Evolutionary conservation across 163 green algal genomes (phyloP).

Genomic region (Scenedesmus sp.): DNA sequence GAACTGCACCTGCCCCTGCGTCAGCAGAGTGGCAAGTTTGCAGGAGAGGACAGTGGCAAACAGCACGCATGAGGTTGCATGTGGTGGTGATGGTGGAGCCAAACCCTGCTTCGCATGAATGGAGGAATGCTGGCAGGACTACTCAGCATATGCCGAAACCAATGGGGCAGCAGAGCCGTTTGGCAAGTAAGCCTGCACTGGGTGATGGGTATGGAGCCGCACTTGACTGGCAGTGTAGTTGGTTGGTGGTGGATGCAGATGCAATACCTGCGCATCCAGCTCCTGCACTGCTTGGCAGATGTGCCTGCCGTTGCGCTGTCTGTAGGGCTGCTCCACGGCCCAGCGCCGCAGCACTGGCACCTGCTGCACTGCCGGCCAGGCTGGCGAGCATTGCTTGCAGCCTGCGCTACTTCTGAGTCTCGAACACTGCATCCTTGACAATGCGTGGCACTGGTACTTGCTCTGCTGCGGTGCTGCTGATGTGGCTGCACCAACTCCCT

Average conservation of each 20-base stretch:
- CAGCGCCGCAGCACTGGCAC: neutral
- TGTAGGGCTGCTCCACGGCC: neutral
- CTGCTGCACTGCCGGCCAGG: neutral
- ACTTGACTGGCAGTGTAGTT: neutral
- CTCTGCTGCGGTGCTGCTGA: neutral
- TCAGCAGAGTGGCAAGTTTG: no score
- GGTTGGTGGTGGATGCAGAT: neutral
- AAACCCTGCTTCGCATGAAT: no score
- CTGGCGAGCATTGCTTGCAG: neutral
- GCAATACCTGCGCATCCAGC: neutral
- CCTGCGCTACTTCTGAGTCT: neutral
- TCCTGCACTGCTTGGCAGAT: slow-evolving; percentile 16
- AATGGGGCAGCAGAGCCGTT: no score
- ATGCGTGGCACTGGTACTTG: neutral
- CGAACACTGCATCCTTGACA: neutral
- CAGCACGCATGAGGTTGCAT: neutral
- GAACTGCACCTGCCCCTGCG: slow-evolving; percentile 15
- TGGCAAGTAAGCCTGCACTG: no score
- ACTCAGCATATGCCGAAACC: no score
- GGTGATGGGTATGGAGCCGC: neutral
- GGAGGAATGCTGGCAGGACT: no score
- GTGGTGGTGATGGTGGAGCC: no score
- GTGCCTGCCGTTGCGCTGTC: neutral
- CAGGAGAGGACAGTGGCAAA: neutral
- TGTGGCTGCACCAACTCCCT: neutral